Evolutionary conservation across 257 asterid species (phyloP).

Genomic region (Scutellaria barbata): DNA sequence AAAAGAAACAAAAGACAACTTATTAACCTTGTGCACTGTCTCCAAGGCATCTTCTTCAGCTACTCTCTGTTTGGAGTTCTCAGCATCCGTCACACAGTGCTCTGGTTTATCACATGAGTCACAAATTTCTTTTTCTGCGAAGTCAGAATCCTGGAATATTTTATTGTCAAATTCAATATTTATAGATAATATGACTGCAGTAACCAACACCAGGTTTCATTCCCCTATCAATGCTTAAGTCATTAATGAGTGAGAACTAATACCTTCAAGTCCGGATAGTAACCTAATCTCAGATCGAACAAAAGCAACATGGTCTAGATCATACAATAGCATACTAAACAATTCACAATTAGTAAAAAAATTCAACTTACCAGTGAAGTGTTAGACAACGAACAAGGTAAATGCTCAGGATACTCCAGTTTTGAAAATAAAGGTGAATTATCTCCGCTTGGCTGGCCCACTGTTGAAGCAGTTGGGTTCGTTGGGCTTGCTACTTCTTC

Average conservation of each 20-base stretch:
- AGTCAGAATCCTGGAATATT: conserved; percentile 55
- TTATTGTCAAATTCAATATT: conserved; percentile 35
- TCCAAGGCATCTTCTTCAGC: conserved; percentile 60
- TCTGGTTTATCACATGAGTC: conserved; percentile 50
- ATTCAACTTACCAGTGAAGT: conserved; percentile 57
- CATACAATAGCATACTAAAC: conserved; percentile 15
- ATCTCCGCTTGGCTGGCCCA: conserved; percentile 46
- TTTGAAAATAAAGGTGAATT: conserved; percentile 42
- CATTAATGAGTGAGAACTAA: background rate
- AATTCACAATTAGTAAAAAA: conserved; percentile 29
- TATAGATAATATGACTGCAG: conserved; percentile 23
- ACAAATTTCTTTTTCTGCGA: conserved; percentile 34
- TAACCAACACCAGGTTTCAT: conserved; percentile 28
- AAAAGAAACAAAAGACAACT: background rate
- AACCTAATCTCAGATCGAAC: background rate
- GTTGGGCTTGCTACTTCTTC: conserved; percentile 38
- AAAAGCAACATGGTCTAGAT: conserved; percentile 14
- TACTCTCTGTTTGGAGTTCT: conserved; percentile 47
- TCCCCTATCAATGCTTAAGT: background rate
- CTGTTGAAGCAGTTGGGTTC: conserved; percentile 34
- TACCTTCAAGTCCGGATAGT: conserved; percentile 13
- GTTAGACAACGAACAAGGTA: conserved; percentile 47
- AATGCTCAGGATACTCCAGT: conserved; percentile 36
- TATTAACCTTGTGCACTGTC: conserved; percentile 53
- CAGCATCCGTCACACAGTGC: conserved; percentile 50